These are phyloP conservation scores for Crithidia expoeki DNA, from an alignment of 208 protist species.

Conservation along the genomic window DNA sequence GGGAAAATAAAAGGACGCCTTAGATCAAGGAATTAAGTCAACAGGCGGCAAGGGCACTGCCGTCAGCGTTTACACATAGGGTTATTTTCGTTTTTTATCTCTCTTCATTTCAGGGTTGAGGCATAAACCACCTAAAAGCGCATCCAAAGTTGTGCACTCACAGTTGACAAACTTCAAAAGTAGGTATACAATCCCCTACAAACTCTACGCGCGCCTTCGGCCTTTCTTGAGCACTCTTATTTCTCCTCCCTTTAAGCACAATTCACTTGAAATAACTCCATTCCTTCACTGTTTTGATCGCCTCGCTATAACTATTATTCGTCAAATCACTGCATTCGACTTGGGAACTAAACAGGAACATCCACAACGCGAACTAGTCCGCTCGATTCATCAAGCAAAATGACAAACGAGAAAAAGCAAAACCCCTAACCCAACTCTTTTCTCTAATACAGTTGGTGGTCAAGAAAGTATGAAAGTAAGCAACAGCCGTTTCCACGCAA, in stretches of 20 bases:
- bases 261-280: too few species aligned
- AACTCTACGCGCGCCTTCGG: too few species aligned
- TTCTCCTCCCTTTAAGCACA: too few species aligned
- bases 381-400: background rate
- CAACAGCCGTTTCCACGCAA: too few species aligned
- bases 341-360: background rate
- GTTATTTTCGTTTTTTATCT: slow-evolving; percentile 4
- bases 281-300: too few species aligned
- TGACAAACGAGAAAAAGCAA: background rate
- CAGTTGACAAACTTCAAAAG: too few species aligned
- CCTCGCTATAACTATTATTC: too few species aligned
- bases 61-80: too few species aligned
- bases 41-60: background rate
- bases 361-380: background rate
- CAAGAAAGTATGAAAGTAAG: background rate
- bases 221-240: too few species aligned
- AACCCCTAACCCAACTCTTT: background rate
- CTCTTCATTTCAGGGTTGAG: background rate
- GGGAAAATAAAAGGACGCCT: too few species aligned
- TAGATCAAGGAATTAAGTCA: background rate
- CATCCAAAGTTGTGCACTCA: background rate
- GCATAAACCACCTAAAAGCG: background rate
- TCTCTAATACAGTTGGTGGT: background rate
- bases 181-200: too few species aligned
- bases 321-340: too few species aligned